These are phyloP conservation scores for Mycena albidolilacea DNA, from an alignment of 768 basidiomycete genomes.

Conservation along the genomic window DNA sequence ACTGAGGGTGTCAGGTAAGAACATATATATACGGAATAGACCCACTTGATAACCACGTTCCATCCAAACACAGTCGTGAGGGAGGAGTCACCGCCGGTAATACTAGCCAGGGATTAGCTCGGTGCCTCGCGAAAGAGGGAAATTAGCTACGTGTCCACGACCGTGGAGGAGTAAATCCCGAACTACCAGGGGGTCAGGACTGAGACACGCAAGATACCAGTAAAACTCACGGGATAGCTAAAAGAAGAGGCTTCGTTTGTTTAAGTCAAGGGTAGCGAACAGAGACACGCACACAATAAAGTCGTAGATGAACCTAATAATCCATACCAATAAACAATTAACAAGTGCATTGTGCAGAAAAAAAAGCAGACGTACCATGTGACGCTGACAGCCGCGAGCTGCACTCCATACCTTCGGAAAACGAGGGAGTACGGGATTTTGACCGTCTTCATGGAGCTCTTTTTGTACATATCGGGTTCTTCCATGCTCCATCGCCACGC, in stretches of 20 bases:
- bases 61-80: conserved; percentile 83
- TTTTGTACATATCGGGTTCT: conserved; percentile 81
- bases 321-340: not conserved
- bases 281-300: conserved; percentile 75
- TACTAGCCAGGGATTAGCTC: conserved; percentile 50
- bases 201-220: not conserved
- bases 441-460: conserved; percentile 83
- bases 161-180: conserved; percentile 84
- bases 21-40: not conserved
- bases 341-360: not conserved
- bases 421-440: conserved; percentile 84
- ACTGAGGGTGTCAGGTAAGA: conserved; percentile 29
- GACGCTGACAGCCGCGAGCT: conserved; percentile 80
- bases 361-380: conserved; percentile 69
- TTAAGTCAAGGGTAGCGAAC: not conserved
- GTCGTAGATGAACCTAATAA: conserved; percentile 79
- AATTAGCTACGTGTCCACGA: conserved; percentile 70
- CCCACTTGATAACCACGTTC: conserved; percentile 87
- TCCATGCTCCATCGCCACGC: conserved; percentile 90
- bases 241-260: conserved; percentile 9
- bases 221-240: conserved; percentile 74
- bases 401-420: conserved; percentile 84
- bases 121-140: not conserved
- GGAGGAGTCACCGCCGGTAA: conserved; percentile 68
- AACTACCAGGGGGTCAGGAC: conserved; percentile 62